Evolutionary conservation across 2,329 filamentous ascomycete genomes (phyloP).

Genomic region (Alternaria postmessia): DNA sequence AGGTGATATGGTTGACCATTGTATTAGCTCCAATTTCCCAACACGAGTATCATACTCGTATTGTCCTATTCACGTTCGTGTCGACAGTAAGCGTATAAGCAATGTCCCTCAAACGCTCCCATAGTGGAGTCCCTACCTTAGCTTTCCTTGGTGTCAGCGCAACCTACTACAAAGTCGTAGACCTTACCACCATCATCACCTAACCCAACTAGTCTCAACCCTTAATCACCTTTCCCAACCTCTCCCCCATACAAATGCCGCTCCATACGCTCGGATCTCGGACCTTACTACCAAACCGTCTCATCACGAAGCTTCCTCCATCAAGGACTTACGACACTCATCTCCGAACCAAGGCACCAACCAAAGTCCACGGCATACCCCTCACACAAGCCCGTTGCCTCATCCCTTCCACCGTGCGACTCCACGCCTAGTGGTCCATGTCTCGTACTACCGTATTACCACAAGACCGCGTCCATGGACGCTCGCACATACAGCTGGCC

Average conservation of each 20-base stretch:
- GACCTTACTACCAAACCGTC: not conserved
- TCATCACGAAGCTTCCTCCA: not conserved
- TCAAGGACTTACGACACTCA: conserved; percentile 1
- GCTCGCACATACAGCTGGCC: not conserved
- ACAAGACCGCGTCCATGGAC: not conserved
- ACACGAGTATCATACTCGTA: not conserved
- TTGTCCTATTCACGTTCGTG: not conserved
- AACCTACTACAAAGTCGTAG: rapidly evolving
- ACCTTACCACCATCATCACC: not conserved
- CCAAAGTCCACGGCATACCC: conserved; percentile 31
- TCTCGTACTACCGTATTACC: not conserved
- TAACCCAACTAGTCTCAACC: not conserved
- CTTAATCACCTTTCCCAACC: conserved; percentile 1
- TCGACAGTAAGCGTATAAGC: not conserved
- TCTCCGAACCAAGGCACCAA: conserved; percentile 34
- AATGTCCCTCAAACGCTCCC: not conserved
- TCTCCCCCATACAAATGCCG: not conserved
- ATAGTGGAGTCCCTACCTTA: too few relatives aligned
- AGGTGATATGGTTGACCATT: not conserved
- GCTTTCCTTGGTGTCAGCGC: not conserved
- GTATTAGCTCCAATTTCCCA: rapidly evolving
- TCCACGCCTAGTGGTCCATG: not conserved
- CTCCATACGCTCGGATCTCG: conserved; percentile 15
- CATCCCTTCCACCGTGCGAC: not conserved
- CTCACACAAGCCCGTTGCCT: conserved; percentile 22